Percentiles rank a stretch among this genome's conserved stretches.
Conservation (phyloP, 352 stramenopile species). For the Phytophthora pistaciae region DNA sequence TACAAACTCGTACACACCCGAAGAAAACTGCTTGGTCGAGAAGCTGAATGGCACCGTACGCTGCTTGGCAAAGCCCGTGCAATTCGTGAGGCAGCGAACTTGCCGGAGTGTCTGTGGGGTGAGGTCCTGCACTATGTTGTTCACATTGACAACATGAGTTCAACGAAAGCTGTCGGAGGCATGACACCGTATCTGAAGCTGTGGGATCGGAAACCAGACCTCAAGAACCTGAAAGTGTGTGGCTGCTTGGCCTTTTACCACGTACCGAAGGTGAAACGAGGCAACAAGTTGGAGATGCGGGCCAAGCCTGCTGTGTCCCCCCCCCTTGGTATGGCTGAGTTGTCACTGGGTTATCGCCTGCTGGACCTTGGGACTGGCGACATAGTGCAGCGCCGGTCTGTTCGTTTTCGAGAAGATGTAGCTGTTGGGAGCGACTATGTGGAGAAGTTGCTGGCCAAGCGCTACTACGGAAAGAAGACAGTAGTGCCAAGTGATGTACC, state of each 20-base stretch:
- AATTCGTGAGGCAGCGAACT: neutral
- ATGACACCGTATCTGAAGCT: constrained; percentile 14
- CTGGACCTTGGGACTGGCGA: constrained; percentile 9
- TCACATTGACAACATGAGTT: constrained; percentile 8
- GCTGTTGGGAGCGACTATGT: constrained; percentile 2
- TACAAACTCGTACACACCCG: too few species aligned
- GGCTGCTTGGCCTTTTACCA: constrained; percentile 13
- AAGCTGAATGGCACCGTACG: too few species aligned
- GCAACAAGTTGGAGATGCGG: constrained; percentile 6
- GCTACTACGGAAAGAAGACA: constrained; percentile 2
- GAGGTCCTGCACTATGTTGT: constrained; percentile 16
- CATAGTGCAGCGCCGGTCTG: constrained; percentile 2
- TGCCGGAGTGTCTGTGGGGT: constrained; percentile 2
- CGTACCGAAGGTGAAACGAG: neutral
- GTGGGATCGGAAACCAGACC: neutral
- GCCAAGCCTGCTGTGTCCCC: constrained; percentile 4
- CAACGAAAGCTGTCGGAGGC: constrained; percentile 1
- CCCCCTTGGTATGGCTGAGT: constrained; percentile 7
- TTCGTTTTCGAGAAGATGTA: constrained; percentile 16
- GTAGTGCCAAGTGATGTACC: neutral
- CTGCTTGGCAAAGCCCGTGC: too few species aligned
- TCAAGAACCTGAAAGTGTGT: constrained; percentile 13
- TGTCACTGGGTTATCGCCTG: neutral
- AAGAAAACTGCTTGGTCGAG: too few species aligned
- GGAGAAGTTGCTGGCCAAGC: neutral